Base-by-base conservation (phyloP, 495 filamentous ascomycete genomes). In the Aspergillus saccharolyticus region DNA sequence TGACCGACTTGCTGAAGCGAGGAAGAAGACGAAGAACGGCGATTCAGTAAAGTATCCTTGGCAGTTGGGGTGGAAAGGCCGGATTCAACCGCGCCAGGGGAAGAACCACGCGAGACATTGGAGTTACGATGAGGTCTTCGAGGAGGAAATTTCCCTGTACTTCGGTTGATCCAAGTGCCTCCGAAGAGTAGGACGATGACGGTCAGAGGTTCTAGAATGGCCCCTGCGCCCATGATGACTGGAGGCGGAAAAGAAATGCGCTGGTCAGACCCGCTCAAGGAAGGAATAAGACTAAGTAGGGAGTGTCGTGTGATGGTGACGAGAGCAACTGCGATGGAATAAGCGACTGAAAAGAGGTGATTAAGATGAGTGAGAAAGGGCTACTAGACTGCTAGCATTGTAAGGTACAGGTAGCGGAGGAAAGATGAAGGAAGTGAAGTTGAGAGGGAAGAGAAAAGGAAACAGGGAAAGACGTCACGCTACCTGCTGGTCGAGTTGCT, bases 111-210 rank as follows among this genome's bases (percentile, higher is more conserved):
- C 6, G 44, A 53, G 6, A 58, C 56, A 9, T 25, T 21, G 8
- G 69, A 67, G 52, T 44, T 64, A 42, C 64, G 69, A 54, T 58
- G 63, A 33, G 39, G 10, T 12, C 62, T 52, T 7, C 28, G 53
- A 15, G 25, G 45, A 20, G 56, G 47, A 19, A 58, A 50, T 1
- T 60, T 61, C 12, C 54, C 50, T 8, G 54, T 67, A 10, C 74
- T 67, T 20, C 81, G 69, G 52, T 84, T 84, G 53, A 84, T 79
- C 79, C 80, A 83, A 14, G 80, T 82, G 6, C 81, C 81, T 54
- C 80, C 80, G 56, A 83, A 78, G n/a, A 84, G 75, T 16, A 84
- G 71, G 3, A 74, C 70, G 42, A 84, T 67, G 15, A 84, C 80
- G 8, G 79, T 76, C 30, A 83, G 65, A 14, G 81, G 81, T 55